A percentile compares a stretch with the other conserved stretches of the same genome.
phyloP scores from a whole-genome alignment of 148 eudicot species.

The Cornus kousa region DNA sequence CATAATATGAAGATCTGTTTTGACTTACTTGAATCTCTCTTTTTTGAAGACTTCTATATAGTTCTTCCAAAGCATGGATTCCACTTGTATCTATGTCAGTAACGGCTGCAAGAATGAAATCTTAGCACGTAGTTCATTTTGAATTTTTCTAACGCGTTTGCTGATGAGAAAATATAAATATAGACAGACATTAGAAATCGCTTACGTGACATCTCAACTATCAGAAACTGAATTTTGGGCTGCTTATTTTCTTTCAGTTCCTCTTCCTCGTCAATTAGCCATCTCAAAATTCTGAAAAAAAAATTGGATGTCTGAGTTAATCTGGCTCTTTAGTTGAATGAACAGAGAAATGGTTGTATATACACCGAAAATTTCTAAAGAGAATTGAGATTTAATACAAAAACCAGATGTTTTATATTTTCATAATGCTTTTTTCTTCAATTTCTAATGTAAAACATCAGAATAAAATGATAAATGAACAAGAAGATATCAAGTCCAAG shows the following conservation, averaged over 20 bases:
- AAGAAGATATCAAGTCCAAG: too few relatives aligned
- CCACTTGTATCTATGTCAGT: slow-evolving; percentile 76
- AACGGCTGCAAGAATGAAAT: slow-evolving; percentile 49
- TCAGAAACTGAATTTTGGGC: slow-evolving; percentile 36
- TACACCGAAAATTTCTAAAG: too few relatives aligned
- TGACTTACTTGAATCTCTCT: slow-evolving; percentile 47
- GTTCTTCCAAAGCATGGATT: slow-evolving; percentile 64
- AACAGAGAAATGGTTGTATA: background rate
- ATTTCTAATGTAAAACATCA: background rate
- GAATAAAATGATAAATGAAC: background rate
- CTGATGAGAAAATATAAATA: background rate
- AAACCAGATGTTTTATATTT: too few relatives aligned
- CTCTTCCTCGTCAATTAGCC: slow-evolving; percentile 64
- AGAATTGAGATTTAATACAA: too few relatives aligned
- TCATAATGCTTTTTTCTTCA: too few relatives aligned
- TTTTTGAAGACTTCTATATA: slow-evolving; percentile 49
- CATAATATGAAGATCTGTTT: too few relatives aligned
- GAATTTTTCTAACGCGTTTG: background rate
- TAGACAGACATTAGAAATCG: background rate
- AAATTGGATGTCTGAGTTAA: background rate
- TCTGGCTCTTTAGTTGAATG: background rate
- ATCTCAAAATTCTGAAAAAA: slow-evolving; percentile 54
- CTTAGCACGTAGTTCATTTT: background rate
- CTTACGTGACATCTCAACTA: slow-evolving; percentile 73
- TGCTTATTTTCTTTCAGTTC: slow-evolving; percentile 16